Base-by-base conservation (phyloP, 441 rosid genomes). In the Jatropha multifida region DNA sequence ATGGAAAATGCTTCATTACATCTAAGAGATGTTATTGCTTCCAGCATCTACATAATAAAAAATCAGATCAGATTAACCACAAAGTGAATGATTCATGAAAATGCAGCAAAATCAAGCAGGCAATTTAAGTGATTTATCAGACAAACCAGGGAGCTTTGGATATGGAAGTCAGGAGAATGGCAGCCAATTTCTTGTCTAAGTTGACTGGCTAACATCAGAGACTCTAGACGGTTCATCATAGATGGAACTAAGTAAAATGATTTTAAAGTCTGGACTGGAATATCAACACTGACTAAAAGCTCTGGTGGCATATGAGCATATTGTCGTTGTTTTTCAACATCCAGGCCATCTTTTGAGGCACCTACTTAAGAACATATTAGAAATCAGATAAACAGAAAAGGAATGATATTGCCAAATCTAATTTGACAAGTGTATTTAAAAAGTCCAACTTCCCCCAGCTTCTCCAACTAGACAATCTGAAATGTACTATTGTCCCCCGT, bases 181-280 rank as follows among this genome's bases (percentile, higher is more conserved):
- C 77, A 87, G 76, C 60, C 81, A 74, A 96, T 94, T 84, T 92
- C 97, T 77, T 85, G 89, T 81, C 97, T 89, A 17, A 96, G 94
- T 79, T 96, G 97, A 81, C 91, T 89, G 40, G 99, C 98, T 66
- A 94, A 82, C 94, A 90, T 94, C 67, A 96, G 75, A 63, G 97
- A 88, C 83, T 94, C 97, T 64, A 96, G 76, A 65, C 96, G 96
- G 74, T 91, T 86, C 96, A 96, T 89, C 82, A 92, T 41, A 12
- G 99, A 96, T 14, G 98, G 99, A 46, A 96, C 83, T 73, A 96
- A 83, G 82, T 96, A 96, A 74, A 86, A 76, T 67, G 97, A 84
- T 78, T 86, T 88, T 46, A 90, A 7, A 76, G 87, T 86, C 65
- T 78, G 46, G 55, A 84, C 70, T 4, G 88, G 87, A 62, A 91